Base-by-base conservation (phyloP, 139 green algal species). In the Micromonas pusilla region DNA sequence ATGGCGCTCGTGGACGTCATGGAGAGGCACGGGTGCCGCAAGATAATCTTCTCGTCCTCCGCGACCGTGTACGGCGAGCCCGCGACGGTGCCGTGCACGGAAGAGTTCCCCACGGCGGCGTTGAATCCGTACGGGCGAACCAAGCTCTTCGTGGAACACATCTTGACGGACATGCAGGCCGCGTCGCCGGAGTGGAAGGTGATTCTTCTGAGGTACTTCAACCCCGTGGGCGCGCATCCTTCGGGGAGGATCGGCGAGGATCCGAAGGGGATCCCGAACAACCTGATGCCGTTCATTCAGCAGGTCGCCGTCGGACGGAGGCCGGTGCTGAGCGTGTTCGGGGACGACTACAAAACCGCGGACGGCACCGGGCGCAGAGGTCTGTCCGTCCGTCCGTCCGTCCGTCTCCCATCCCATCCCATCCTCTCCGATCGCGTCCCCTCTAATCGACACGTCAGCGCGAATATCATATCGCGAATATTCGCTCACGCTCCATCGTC, bases 201-300 rank as follows among this genome's bases (percentile, higher is more conserved):
- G 77, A 84, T 96, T 70, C 85, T 98, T 79, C 90, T 98, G 76
- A 87, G 93, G 37, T 96, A 90, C 76, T 97, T 97, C 90, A 97
- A 98, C 85, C 93, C 93, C 19, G 89, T 98, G 3, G 91, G 89
- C 3, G 84, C 81, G 34, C 85, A 89, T 70, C 80, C 81, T 31
- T 83, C 66, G 52, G 89, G 94, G 3, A 76, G 84, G 28, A 93
- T 98, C 66, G 94, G 94, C 1, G 95, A 99, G 87, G 91, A 98
- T 85, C 94, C 94, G 31, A 87, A 94, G 30, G 93, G 92, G 76
- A 91, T 97, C 73, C 94, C 96, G 68, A 97, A 97, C 89, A 99
- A 99, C 89, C 87, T 99, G 45, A 98, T 99, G 96, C 96, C 96
- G 9, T 98, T 95, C 86, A 88, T 98, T 33, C 94, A 98, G 80